Base-by-base conservation (phyloP, 768 basidiomycete species). In the Suillus discolor region DNA sequence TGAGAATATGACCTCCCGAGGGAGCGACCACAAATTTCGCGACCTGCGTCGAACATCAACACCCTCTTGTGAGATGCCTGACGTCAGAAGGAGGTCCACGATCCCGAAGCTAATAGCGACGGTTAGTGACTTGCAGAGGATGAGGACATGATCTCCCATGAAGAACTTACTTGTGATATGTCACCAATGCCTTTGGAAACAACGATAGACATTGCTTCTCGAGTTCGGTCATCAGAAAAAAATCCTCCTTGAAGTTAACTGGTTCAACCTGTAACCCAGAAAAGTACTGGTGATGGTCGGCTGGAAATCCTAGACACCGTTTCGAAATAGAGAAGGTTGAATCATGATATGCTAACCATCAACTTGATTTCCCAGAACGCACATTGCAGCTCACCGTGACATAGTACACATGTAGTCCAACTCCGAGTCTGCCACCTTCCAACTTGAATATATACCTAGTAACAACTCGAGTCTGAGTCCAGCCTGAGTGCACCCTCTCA, bases 281-380 rank as follows among this genome's bases (percentile, higher is more conserved):
- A 65, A 80, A 76, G 68, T 78, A 72, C 20, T 78, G 73, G 65
- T 82, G 75, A 28, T 76, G 74, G 42, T 81, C 73, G 53, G 78
- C 70, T 36, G 92, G 72, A 66, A 93, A 89, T 41, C 88, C 80
- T 42, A 91, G 70, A 76, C 94, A 92, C 66, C 81, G 85, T 72
- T 84, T 82, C 55, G 94, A 82, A 59, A 94, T 77, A 1, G 89
- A 84, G 42, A 95, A 89, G n/a, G 92, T 93, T 94, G 74, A 62
- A 69, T 65, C 16, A 28, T 28, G 25, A 28, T 28, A 28, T 28
- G 2, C 25, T 28, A 28, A 28, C 23, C 9, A 25, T 59, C 9
- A 59, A 25, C 16, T 28, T 28, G 25, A 51, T 41, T 25, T 63
- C 38, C n/a, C 9, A 59, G 25, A 12, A 25, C 23, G 57, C 39